Base-by-base conservation (phyloP, 352 stramenopile species). In the Plasmopara muralis region DNA sequence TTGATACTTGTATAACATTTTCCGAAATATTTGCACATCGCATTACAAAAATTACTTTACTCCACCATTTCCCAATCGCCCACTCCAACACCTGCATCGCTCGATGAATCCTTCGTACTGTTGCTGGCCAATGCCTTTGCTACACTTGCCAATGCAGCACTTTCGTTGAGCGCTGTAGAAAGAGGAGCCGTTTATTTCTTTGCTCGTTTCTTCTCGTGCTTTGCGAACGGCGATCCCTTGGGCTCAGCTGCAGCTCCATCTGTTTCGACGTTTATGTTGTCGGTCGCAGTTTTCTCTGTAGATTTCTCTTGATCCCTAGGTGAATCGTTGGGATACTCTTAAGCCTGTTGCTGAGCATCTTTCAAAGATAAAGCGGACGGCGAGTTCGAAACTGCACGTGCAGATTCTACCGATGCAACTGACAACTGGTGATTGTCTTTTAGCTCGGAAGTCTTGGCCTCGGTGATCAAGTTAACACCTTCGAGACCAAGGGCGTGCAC, bases 11-110 rank as follows among this genome's bases (percentile, higher is more conserved):
- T 1, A 25, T 25, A 25, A 25, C 1, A 25, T 25, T 25, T 25
- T n/a, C n/a, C n/a, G n/a, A n/a, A n/a, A n/a, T n/a, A n/a, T n/a
- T n/a, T n/a, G n/a, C n/a, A n/a, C n/a, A 25, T 25, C 20, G 8
- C 20, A 38, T 43, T 28, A 9, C 42, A 30, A 14, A n/a, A 35
- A 16, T 40, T 25, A 25, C 10, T 31, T 66, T 35, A 67, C 57
- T 64, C 53, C 29, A 64, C 35, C 58, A 67, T 67, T 55, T 67
- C 62, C 57, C 53, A 66, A 40, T 70, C 62, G 10, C 54, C 62
- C 13, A 62, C 59, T 12, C 30, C 35, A 6, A 64, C 46, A 14
- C 45, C 57, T 0, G 45, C 35, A 13, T 62, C 34, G n/a, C 35
- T 64, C 1, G 46, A 46, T 7, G 53, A 70, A 18, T 30, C 55